phyloP scores from a whole-genome alignment of 768 basidiomycete species.

The Xerocomellus amylosporus region DNA sequence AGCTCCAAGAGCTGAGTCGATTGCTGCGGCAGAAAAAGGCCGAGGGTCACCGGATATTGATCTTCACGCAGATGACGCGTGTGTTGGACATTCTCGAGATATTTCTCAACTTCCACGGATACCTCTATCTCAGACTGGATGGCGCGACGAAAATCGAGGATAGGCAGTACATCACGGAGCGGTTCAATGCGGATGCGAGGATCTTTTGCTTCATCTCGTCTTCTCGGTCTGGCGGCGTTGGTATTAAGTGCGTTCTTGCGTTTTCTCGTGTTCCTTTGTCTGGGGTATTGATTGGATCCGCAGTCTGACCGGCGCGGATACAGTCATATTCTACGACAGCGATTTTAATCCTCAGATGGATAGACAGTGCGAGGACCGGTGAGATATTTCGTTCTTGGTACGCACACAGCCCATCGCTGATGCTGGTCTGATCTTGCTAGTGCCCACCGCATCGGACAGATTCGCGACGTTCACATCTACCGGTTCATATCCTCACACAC shows the following conservation, averaged over 20 bases:
- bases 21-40: slow-evolving; percentile 82
- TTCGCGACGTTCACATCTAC: slow-evolving; percentile 94
- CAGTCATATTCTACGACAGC: slow-evolving; percentile 96
- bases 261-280: slow-evolving; percentile 15
- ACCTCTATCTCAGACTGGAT: slow-evolving; percentile 91
- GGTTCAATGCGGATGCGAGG: slow-evolving; percentile 74
- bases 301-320: slow-evolving; percentile 85
- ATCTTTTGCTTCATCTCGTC: slow-evolving; percentile 89
- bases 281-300: slow-evolving; percentile 15
- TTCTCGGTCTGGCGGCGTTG: slow-evolving; percentile 78
- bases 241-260: slow-evolving; percentile 74
- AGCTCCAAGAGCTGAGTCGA: slow-evolving; percentile 79
- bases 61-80: slow-evolving; percentile 97
- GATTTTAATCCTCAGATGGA: slow-evolving; percentile 99
- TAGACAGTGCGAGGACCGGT: slow-evolving; percentile 92
- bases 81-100: slow-evolving; percentile 93
- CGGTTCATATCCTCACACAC: slow-evolving; percentile 88
- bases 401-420: neutral
- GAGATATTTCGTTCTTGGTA: slow-evolving; percentile 17
- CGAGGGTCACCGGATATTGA: slow-evolving; percentile 85
- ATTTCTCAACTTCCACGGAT: slow-evolving; percentile 89
- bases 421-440: slow-evolving; percentile 36
- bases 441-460: slow-evolving; percentile 98
- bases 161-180: slow-evolving; percentile 86
- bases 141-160: slow-evolving; percentile 96